Evolutionary conservation across 495 filamentous ascomycete species (phyloP), one percentile per base, ranked within the genome.

Genomic region (Platismatia glauca): DNA sequence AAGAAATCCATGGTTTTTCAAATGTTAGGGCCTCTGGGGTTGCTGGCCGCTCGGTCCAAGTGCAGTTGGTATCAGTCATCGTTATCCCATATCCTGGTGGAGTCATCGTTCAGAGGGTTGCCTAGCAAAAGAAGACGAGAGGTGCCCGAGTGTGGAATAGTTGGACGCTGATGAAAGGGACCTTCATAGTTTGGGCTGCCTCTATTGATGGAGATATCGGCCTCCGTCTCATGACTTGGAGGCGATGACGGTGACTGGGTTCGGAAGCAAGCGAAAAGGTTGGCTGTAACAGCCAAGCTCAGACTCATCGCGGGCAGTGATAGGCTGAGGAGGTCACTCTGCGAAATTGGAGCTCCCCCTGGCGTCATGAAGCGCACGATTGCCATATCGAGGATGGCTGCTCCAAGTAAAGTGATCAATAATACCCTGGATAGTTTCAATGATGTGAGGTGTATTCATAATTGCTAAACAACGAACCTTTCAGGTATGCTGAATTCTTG

Each of bases 281-380:
- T 48, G 1, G 50, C 43, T 18, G 50, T 53, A 24, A 35, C 22
- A 18, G 58, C 58, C 29, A 60, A 22, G 24, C 34, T 60, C 22
- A 60, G 27, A 46, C 39, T 60, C 8, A 46, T 46, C 3, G 37
- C 46, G n/a, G 58, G 58, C 31, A 52, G 27, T 9, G 33, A 50
- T 27, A 60, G 44, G 16, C 44, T 60, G 31, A 60, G 58, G 20
- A 60, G 44, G 29, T 46, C 33, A 29, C 44, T 9, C n/a, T 60
- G 44, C 44, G 58, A 44, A 37, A 35, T 38, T 34, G 58, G 50
- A 35, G 58, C 58, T 38, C 29, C 43, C 0, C 20, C 7, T 16
- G 31, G 58, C 0, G 31, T 52, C 31, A 60, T 60, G 6, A 60
- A 34, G 24, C 20, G 52, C 33, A 60, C 58, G 20, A 35, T 52